A percentile compares a stretch with the other conserved stretches of the same genome.
phyloP scores from a whole-genome alignment of 495 filamentous ascomycete species.

The Lepidopterella palustris region DNA sequence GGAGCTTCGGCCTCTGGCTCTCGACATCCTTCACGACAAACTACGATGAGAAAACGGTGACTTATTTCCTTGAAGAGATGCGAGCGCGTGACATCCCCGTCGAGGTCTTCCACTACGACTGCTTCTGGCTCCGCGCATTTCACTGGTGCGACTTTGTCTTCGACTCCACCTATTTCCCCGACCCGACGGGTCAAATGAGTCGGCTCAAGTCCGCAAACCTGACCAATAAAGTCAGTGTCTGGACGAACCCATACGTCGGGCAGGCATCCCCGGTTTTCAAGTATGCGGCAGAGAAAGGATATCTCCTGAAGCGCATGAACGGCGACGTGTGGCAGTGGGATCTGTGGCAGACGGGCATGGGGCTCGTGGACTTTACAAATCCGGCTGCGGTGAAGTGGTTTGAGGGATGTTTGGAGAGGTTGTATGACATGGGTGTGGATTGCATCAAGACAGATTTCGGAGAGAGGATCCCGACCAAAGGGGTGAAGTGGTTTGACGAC shows the following conservation, averaged over 20 bases:
- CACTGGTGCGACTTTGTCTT: slow-evolving; percentile 73
- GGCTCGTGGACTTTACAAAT: slow-evolving; percentile 67
- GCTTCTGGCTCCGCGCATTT: slow-evolving; percentile 61
- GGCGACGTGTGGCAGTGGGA: slow-evolving; percentile 70
- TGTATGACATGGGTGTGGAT: slow-evolving; percentile 62
- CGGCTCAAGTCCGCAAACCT: slow-evolving; percentile 56
- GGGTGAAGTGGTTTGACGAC: slow-evolving; percentile 47
- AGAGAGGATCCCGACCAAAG: slow-evolving; percentile 59
- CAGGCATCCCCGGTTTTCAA: slow-evolving; percentile 61
- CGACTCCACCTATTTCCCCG: slow-evolving; percentile 60
- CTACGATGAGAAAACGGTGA: slow-evolving; percentile 63
- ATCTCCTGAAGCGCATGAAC: slow-evolving; percentile 61
- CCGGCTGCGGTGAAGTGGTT: slow-evolving; percentile 60
- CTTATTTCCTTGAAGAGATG: slow-evolving; percentile 62
- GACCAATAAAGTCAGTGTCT: slow-evolving; percentile 53
- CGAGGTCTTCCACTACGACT: slow-evolving; percentile 66
- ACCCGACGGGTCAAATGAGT: slow-evolving; percentile 56
- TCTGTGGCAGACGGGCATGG: slow-evolving; percentile 70
- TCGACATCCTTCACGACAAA: slow-evolving; percentile 65
- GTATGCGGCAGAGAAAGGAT: slow-evolving; percentile 58
- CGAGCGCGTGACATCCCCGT: slow-evolving; percentile 57
- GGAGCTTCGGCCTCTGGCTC: slow-evolving; percentile 67
- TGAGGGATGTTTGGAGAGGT: slow-evolving; percentile 46
- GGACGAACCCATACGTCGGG: slow-evolving; percentile 67
- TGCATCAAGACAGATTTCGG: slow-evolving; percentile 71